Evolutionary conservation across 1,284 basidiomycete species (phyloP).

Genomic region (Ceratobasidium sp.): DNA sequence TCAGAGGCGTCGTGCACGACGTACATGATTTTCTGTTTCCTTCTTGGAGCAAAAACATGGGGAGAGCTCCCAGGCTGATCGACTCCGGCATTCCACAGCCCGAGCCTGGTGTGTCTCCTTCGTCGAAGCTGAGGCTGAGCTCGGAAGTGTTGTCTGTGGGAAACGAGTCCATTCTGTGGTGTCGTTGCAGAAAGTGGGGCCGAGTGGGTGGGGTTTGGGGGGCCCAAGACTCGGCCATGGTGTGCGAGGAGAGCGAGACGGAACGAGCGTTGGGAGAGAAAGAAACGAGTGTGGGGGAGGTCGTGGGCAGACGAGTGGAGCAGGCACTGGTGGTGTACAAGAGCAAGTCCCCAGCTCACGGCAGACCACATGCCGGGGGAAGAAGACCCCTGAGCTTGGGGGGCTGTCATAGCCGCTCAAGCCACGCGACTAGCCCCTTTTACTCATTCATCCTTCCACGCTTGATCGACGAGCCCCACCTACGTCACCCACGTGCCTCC

Average conservation of each 20-base stretch:
- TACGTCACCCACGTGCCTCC: not conserved
- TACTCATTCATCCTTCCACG: not conserved
- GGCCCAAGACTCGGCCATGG: not conserved
- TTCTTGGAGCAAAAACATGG: constrained; percentile 28
- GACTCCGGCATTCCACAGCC: not conserved
- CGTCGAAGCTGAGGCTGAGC: not conserved
- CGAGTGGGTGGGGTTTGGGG: constrained; percentile 10
- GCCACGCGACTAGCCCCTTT: not conserved
- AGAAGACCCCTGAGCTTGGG: not conserved
- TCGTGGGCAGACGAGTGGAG: not conserved
- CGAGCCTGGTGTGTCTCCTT: not conserved
- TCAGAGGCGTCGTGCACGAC: not conserved
- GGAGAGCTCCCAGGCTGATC: constrained; percentile 25
- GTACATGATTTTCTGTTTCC: not conserved
- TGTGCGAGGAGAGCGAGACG: not conserved
- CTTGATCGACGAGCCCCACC: not conserved
- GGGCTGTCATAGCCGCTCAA: constrained; percentile 21
- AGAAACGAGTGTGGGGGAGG: not conserved
- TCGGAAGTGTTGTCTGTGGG: constrained; percentile 23
- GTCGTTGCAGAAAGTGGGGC: not conserved
- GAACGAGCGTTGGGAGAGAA: constrained; percentile 4
- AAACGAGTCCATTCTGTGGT: constrained; percentile 27
- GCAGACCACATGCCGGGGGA: not conserved
- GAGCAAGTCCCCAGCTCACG: not conserved
- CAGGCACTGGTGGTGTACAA: not conserved